These are phyloP conservation scores for Phycomyces blakesleeanus DNA, from an alignment of 192 early-diverging fungal genomes.

Conservation along the genomic window DNA sequence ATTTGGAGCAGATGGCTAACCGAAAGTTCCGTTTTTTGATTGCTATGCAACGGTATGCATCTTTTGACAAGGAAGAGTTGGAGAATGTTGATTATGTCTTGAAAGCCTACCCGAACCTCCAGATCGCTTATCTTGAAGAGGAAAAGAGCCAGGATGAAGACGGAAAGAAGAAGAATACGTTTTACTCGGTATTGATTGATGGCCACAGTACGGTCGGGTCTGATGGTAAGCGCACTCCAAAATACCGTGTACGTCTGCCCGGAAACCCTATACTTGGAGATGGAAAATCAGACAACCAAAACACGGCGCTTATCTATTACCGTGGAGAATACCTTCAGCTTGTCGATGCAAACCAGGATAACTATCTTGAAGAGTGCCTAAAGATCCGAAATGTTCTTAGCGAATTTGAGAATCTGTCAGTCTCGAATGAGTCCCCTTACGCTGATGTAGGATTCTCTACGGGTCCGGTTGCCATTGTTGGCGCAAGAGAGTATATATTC, in stretches of 20 bases:
- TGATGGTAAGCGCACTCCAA: slow-evolving; percentile 71
- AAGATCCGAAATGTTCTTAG: slow-evolving; percentile 84
- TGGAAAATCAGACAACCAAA: slow-evolving; percentile 91
- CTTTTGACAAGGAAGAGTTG: slow-evolving; percentile 75
- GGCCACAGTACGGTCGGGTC: slow-evolving; percentile 63
- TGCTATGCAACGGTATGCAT: slow-evolving; percentile 78
- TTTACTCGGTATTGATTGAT: slow-evolving; percentile 72
- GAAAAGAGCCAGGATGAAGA: slow-evolving; percentile 37
- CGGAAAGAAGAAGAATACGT: slow-evolving; percentile 51
- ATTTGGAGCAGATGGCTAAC: slow-evolving; percentile 62
- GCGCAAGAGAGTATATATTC: slow-evolving; percentile 84
- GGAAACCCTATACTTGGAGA: slow-evolving; percentile 89
- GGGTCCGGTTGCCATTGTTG: slow-evolving; percentile 82
- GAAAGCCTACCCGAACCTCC: slow-evolving; percentile 71
- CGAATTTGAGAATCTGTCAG: slow-evolving; percentile 79
- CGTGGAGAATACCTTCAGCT: slow-evolving; percentile 87
- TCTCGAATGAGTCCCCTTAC: slow-evolving; percentile 65
- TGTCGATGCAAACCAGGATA: slow-evolving; percentile 90
- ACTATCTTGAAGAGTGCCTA: slow-evolving; percentile 85
- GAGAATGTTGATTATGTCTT: slow-evolving; percentile 74
- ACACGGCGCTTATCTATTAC: slow-evolving; percentile 77
- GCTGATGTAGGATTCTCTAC: slow-evolving; percentile 47
- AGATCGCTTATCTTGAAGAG: slow-evolving; percentile 79
- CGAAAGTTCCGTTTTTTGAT: slow-evolving; percentile 83
- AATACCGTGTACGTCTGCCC: slow-evolving; percentile 73